Evolutionary conservation across 2,329 filamentous ascomycete genomes (phyloP), one percentile per base, ranked within the genome.

Genomic region (Exophiala sp.): DNA sequence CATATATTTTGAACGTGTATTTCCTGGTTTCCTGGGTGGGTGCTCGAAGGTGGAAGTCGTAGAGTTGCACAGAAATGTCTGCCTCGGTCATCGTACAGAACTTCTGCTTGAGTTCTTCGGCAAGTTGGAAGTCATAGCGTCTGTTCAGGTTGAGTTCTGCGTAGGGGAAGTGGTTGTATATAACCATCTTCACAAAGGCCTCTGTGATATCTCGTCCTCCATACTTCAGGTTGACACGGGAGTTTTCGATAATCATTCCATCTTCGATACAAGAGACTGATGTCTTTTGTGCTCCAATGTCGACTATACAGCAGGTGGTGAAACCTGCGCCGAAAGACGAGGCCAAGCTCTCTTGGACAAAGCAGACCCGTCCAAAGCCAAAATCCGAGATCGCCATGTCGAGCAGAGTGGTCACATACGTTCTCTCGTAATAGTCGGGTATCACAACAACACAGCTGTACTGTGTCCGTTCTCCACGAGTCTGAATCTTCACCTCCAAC

Each of bases 391-490:
- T 87, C 63, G 92, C 84, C 55, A 94, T 89, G 52, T 91, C 86
- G 39, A 99, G 77, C 8, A 95, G 76, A 67, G 88, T 85, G 46
- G 90, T 89, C 14, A 97, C 89, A 61, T 96, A 95, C 47, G 83
- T 84, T 70, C 95, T 95, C 73, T 99, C 94, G 72, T 97, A 99
- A 8, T 99, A 78, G 69, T 99, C 94, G 0, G 94, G 94, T 43
- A 99, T 95, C 59, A 99, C 86, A 66, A 97, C 90, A n/a, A 96
- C 91, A 64, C 91, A 96, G 65, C 89, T 94, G 72, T 96, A 97
- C 68, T 95, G 88, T 50, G 82, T 81, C 85, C 91, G 95, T 47
- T 92, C 85, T 64, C 86, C 88, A 18, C 62, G 57, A 3, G 61
- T 62, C 11, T 54, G 47, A 11, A 63, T 33, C 65, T 88, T 88